These are phyloP conservation scores for Helianthus tuberosus DNA, from an alignment of 129 eudicot species.

Conservation along the genomic window DNA sequence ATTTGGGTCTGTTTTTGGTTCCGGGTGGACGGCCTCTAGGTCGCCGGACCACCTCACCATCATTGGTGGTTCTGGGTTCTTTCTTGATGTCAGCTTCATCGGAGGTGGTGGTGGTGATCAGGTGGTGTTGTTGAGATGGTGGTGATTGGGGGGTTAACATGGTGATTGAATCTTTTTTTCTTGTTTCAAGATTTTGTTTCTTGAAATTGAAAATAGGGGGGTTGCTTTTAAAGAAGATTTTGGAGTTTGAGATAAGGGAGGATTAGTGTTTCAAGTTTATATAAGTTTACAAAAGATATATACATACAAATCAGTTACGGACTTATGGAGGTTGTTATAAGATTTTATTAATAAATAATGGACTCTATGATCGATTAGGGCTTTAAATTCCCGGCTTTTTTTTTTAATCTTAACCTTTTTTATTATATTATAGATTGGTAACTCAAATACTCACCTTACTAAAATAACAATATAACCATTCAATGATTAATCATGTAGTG, in stretches of 20 bases:
- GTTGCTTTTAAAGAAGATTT: slow-evolving; percentile 17
- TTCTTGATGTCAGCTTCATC: slow-evolving; percentile 37
- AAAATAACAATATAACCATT: too few relatives aligned
- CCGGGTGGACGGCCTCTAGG: slow-evolving; percentile 73
- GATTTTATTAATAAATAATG: too few relatives aligned
- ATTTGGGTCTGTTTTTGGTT: slow-evolving; percentile 62
- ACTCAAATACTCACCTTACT: too few relatives aligned
- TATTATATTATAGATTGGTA: too few relatives aligned
- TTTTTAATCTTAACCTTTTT: too few relatives aligned
- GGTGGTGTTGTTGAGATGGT: slow-evolving; percentile 10
- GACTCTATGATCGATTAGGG: too few relatives aligned
- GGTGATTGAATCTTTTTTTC: slow-evolving; percentile 26
- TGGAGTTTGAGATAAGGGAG: not conserved
- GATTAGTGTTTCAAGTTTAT: not conserved
- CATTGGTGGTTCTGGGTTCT: slow-evolving; percentile 34
- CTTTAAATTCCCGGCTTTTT: too few relatives aligned
- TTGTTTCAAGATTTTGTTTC: slow-evolving; percentile 20
- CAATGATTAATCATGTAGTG: too few relatives aligned
- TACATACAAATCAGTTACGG: not conserved
- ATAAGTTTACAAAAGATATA: not conserved
- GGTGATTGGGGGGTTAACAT: slow-evolving; percentile 20
- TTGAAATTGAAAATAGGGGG: slow-evolving; percentile 1
- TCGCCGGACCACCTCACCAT: slow-evolving; percentile 50
- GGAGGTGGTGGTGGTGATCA: slow-evolving; percentile 21
- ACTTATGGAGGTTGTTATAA: not conserved